A percentile compares a stretch with the other conserved stretches of the same genome.
Conservation (phyloP, 805 yeast genomes). For the Candida glaebosa region DNA sequence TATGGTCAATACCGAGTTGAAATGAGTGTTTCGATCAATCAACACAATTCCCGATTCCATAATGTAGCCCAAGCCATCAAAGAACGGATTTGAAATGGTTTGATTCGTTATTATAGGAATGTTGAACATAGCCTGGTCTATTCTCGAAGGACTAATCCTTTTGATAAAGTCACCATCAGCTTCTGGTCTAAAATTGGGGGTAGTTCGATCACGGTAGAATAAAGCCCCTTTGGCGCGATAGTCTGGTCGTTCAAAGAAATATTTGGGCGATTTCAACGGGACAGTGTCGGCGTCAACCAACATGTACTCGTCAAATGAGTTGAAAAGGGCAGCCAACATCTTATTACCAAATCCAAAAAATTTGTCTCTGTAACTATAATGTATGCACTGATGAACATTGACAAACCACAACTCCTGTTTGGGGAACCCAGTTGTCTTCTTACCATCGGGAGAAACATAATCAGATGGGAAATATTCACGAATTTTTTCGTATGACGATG, state of each 20-base stretch:
- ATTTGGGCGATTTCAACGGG: slow-evolving; percentile 34
- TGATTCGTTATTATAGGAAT: slow-evolving; percentile 31
- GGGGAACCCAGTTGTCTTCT: slow-evolving; percentile 20
- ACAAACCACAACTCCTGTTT: slow-evolving; percentile 30
- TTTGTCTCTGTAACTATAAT: slow-evolving; percentile 13
- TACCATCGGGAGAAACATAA: slow-evolving; percentile 12
- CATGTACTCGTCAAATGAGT: slow-evolving; percentile 47
- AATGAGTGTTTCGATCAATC: slow-evolving; percentile 25
- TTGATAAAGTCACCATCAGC: slow-evolving; percentile 42
- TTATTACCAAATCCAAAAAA: slow-evolving; percentile 46
- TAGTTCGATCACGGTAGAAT: slow-evolving; percentile 20
- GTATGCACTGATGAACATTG: slow-evolving; percentile 19
- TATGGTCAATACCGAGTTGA: slow-evolving; percentile 27
- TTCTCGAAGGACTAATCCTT: slow-evolving; percentile 39
- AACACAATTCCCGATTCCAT: slow-evolving; percentile 38
- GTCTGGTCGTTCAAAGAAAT: slow-evolving; percentile 15
- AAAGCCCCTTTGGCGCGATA: slow-evolving; percentile 18
- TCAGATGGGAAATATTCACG: slow-evolving; percentile 15
- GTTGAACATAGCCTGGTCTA: slow-evolving; percentile 19
- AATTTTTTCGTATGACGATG: slow-evolving; percentile 20
- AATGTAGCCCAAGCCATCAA: slow-evolving; percentile 34
- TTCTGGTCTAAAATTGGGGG: slow-evolving; percentile 27
- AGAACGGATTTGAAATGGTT: slow-evolving; percentile 26
- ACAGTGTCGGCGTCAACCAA: slow-evolving; percentile 52
- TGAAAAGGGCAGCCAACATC: slow-evolving; percentile 43